Evolutionary conservation across 164 flowering plant species (phyloP).

Genomic region (Litsea cubeba): DNA sequence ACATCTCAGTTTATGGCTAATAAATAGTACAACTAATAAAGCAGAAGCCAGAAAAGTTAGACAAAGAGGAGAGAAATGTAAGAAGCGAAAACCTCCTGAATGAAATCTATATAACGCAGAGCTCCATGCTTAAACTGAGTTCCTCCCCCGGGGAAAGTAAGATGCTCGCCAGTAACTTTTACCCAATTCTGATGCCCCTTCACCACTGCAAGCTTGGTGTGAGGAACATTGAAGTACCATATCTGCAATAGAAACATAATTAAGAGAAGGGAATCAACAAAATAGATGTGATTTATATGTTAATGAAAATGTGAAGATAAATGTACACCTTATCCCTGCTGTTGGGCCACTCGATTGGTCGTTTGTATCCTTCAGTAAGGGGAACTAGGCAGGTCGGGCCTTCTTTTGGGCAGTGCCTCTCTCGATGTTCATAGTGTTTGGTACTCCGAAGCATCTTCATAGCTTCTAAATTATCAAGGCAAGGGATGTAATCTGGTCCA

Average conservation of each 20-base stretch:
- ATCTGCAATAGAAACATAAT: conserved; percentile 46
- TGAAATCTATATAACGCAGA: conserved; percentile 85
- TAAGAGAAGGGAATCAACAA: neutral
- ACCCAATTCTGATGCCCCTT: conserved; percentile 99
- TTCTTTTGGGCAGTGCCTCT: conserved; percentile 88
- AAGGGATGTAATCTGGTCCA: conserved; percentile 92
- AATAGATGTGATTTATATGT: neutral
- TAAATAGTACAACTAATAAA: neutral
- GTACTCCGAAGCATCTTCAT: conserved; percentile 64
- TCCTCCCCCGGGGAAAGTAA: conserved; percentile 97
- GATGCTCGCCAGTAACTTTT: conserved; percentile 79
- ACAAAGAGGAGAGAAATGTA: neutral
- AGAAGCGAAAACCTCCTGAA: conserved; percentile 50
- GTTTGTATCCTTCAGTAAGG: conserved; percentile 76
- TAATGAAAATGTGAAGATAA: neutral
- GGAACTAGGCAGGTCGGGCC: conserved; percentile 91
- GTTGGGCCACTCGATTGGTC: conserved; percentile 80
- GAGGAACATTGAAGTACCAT: conserved; percentile 94
- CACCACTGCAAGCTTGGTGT: conserved; percentile 72
- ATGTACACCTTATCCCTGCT: conserved; percentile 87
- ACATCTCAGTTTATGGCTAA: too few relatives aligned
- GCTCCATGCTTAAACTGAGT: conserved; percentile 98
- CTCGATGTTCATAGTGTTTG: conserved; percentile 94
- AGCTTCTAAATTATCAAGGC: conserved; percentile 85
- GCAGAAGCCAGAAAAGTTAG: neutral